A percentile compares a stretch with the other conserved stretches of the same genome.
phyloP scores from a whole-genome alignment of 305 asterid genomes.

The Solanum hybrid region DNA sequence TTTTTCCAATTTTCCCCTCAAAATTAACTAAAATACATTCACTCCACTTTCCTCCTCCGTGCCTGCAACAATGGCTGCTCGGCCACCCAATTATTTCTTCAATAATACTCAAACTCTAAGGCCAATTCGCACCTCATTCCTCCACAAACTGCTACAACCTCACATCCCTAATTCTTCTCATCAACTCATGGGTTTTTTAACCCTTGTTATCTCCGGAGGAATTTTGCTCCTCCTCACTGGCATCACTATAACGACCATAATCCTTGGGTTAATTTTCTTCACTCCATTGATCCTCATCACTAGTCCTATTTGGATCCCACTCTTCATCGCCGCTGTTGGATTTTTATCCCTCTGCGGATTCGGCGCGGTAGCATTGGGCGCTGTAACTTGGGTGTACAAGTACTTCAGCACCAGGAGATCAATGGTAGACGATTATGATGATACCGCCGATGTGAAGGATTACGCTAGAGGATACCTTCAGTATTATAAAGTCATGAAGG shows the following conservation, averaged over 20 bases:
- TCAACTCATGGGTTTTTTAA: constrained; percentile 28
- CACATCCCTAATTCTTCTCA: constrained; percentile 34
- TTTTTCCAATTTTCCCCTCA: background rate
- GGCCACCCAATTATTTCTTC: constrained; percentile 11
- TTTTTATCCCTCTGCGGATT: constrained; percentile 36
- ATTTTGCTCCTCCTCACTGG: constrained; percentile 63
- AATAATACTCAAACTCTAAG: background rate
- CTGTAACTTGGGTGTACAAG: constrained; percentile 49
- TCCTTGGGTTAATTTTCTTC: constrained; percentile 37
- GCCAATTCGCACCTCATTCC: background rate
- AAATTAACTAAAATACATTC: background rate
- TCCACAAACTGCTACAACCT: constrained; percentile 20
- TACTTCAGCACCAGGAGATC: constrained; percentile 56
- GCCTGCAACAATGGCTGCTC: constrained; percentile 21
- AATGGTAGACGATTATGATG: constrained; percentile 15
- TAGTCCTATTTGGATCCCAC: constrained; percentile 72
- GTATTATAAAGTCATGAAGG: constrained; percentile 22
- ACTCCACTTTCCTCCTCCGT: background rate
- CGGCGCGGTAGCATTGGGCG: constrained; percentile 26
- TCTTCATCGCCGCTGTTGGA: constrained; percentile 37
- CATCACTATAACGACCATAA: constrained; percentile 21
- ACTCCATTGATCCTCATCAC: constrained; percentile 48
- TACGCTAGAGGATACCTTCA: constrained; percentile 45
- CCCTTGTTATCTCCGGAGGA: constrained; percentile 49
- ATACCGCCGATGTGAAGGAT: constrained; percentile 59